Base-by-base conservation (phyloP, 805 yeast genomes). In the Debaryomyces maramus region DNA sequence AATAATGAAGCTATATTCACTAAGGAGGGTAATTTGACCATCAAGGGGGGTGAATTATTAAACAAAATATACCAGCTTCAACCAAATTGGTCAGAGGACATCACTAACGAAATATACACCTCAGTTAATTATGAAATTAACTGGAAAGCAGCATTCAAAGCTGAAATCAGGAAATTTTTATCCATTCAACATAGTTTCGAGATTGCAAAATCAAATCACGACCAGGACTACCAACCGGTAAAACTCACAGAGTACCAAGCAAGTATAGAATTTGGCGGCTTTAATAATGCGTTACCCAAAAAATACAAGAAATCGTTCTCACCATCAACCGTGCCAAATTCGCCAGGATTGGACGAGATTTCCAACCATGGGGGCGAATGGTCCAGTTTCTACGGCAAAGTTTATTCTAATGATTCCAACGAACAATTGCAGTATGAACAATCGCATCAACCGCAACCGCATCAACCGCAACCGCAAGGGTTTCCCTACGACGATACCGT, bases 181-280 rank as follows among this genome's bases (percentile, higher is more conserved):
- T 33, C 57, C 6, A 31, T 56, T 2, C 62, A 58, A 32, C 58
- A 65, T 27, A 44, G 54, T 14, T 34, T 58, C 11, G 73, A 69
- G 31, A 40, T 47, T 13, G 51, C 57, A n/a, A 61, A 57, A 26
- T 43, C 44, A 6, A 50, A 47, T 17, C 40, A 29, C 3, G 63
- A 65, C 38, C 45, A 49, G 2, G 40, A 37, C 15, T 68, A 69
- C 43, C 60, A 60, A 34, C 67, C 72, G 2, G 48, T 49, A 6
- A 55, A 50, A 36, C 36, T 63, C 38, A 57, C 60, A 6, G 73
- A 69, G 40, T 53, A 60, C 40, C 63, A 58, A 39, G 72, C 72
- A 4, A 59, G 69, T 30, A 48, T 66, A 32, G 65, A 61, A 23
- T 69, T 67, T 53, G 73, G 72, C 0, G 73, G 74, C 5, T 53